Evolutionary conservation across 2,329 filamentous ascomycete genomes (phyloP), one percentile per base, ranked within the genome.

Genomic region (Cyclaneusma minus): DNA sequence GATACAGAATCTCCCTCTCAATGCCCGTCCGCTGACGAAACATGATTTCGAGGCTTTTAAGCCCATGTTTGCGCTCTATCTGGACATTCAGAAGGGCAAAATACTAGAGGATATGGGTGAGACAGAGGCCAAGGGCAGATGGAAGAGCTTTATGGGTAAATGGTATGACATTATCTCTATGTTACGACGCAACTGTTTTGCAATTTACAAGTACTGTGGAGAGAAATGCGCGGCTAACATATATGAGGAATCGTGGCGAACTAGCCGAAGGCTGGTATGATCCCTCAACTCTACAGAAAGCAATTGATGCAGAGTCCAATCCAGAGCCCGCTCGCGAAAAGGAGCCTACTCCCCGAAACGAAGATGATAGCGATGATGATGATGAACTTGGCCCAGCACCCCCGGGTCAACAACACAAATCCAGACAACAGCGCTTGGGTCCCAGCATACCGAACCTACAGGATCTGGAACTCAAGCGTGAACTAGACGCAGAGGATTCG

Each of bases 191-290:
- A 7, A 16, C 21, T 17, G 11, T 14, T 18, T 20, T 22, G 7
- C 27, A 25, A 17, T 21, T 24, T 7, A 10, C 9, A 13, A 24
- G 21, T 15, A 9, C 21, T 27, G 3, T 14, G 18, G 7, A 12
- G n/a, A 10, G 5, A 8, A 18, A n/a, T 9, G 5, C 9, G 18
- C 28, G 36, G 38, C 60, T 71, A 49, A 70, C 56, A 49, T 50
- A 39, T 39, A 39, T 42, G 48, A 78, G 72, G 72, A 98, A 98
- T 56, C 68, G 71, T 41, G 77, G 74, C 45, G 81, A 87, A 54
- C 60, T 95, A 35, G 77, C 80, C 4, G 77, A 87, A 50, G 82
- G 82, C 24, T 98, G 87, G 87, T 98, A 95, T 52, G 82, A 91
- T 44, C 79, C 84, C 6, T 66, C 66, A 31, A 79, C 54, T 6